A percentile compares a stretch with the other conserved stretches of the same genome.
These are phyloP conservation scores for Exophiala sp. DNA, from an alignment of 2,329 filamentous ascomycete species.

Conservation along the genomic window DNA sequence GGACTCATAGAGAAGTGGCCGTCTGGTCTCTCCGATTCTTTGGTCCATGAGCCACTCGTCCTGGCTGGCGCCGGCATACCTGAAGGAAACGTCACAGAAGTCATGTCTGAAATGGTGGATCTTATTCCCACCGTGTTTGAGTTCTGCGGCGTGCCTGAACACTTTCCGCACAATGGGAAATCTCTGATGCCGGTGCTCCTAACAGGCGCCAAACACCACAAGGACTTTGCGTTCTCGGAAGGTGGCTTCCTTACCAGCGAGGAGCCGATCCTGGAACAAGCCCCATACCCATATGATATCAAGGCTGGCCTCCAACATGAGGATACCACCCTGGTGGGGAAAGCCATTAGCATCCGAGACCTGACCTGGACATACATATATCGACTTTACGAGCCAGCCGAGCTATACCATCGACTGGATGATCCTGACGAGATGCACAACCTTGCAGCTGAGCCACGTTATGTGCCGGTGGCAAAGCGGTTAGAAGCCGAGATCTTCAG, in stretches of 20 bases:
- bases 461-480: slow-evolving; percentile 26
- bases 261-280: slow-evolving; percentile 43
- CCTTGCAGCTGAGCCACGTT: slow-evolving; percentile 35
- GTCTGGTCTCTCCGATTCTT: slow-evolving; percentile 39
- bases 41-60: slow-evolving; percentile 43
- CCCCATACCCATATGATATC: slow-evolving; percentile 44
- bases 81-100: slow-evolving; percentile 31
- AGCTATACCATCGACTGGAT: slow-evolving; percentile 39
- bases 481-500: slow-evolving; percentile 35
- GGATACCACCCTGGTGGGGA: slow-evolving; percentile 41
- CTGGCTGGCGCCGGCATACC: slow-evolving; percentile 41
- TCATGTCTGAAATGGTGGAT: slow-evolving; percentile 44
- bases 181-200: slow-evolving; percentile 34
- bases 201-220: slow-evolving; percentile 30
- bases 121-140: slow-evolving; percentile 43
- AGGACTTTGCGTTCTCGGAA: slow-evolving; percentile 42
- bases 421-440: slow-evolving; percentile 43
- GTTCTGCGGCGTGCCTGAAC: slow-evolving; percentile 36
- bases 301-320: slow-evolving; percentile 44
- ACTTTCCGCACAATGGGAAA: slow-evolving; percentile 40
- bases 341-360: slow-evolving; percentile 33
- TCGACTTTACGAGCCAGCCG: slow-evolving; percentile 42
- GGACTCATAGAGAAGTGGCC: slow-evolving; percentile 49
- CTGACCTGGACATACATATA: slow-evolving; percentile 43
- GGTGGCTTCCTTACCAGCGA: slow-evolving; percentile 43